These are phyloP conservation scores for Luffa aegyptiaca DNA, from an alignment of 306 rosid genomes.

Conservation along the genomic window DNA sequence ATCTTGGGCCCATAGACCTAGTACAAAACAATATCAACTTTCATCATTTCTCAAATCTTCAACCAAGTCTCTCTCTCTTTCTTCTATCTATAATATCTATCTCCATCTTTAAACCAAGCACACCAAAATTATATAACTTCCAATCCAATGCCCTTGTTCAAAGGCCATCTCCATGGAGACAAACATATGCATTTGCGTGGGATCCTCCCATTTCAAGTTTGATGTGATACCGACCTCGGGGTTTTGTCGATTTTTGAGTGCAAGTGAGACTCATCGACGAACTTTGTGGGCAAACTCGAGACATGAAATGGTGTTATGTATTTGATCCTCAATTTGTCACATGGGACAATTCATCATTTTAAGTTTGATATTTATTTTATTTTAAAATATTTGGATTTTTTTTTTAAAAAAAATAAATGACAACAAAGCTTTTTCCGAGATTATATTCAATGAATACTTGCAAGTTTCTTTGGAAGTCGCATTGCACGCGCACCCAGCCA, in stretches of 20 bases:
- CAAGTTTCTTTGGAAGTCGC: not conserved
- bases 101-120: not conserved
- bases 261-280: not conserved
- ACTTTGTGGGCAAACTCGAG: not conserved
- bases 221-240: not conserved
- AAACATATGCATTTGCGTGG: not conserved
- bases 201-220: not conserved
- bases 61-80: not conserved
- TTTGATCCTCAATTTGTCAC: not conserved
- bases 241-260: not conserved
- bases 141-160: not conserved
- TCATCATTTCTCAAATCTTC: not conserved
- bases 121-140: not conserved
- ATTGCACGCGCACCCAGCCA: not conserved
- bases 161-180: not conserved
- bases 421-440: not conserved
- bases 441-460: not conserved
- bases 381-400: not conserved
- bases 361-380: not conserved
- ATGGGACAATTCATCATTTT: not conserved
- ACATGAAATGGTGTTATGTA: not conserved
- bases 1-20: not conserved
- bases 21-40: not conserved
- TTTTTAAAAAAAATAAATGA: not conserved
- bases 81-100: not conserved